Evolutionary conservation across 306 rosid species (phyloP).

Genomic region (Cucumis hystrix): DNA sequence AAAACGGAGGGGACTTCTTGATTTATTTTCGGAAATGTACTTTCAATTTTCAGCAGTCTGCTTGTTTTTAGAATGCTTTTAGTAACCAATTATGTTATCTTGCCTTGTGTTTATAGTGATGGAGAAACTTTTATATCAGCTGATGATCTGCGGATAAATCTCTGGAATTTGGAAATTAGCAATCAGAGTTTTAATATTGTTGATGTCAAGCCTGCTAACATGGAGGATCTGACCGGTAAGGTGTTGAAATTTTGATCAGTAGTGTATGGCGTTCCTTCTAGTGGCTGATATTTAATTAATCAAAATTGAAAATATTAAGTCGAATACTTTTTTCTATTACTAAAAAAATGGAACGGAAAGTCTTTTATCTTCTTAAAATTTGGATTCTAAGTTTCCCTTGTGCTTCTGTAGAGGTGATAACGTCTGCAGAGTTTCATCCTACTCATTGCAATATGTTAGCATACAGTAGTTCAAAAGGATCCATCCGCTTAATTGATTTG

Average conservation of each 20-base stretch:
- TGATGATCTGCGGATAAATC: constrained; percentile 95
- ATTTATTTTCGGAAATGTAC: neutral
- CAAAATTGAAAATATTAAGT: neutral
- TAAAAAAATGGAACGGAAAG: neutral
- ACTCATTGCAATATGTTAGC: constrained; percentile 85
- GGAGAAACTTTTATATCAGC: constrained; percentile 99
- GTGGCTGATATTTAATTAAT: neutral
- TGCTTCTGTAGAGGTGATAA: constrained; percentile 80
- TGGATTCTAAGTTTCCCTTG: constrained; percentile 1
- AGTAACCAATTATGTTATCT: neutral
- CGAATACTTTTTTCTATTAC: neutral
- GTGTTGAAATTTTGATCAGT: constrained; percentile 9
- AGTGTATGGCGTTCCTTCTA: neutral
- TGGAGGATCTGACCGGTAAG: constrained; percentile 98
- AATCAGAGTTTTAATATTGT: constrained; percentile 95
- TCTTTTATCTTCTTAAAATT: neutral
- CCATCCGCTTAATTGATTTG: constrained; percentile 87
- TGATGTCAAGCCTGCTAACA: constrained; percentile 96
- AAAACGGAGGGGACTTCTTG: neutral
- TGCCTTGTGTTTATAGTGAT: constrained; percentile 46
- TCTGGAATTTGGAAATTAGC: constrained; percentile 99
- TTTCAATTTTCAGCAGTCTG: neutral
- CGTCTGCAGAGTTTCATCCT: constrained; percentile 98
- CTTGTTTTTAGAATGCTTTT: constrained; percentile 7
- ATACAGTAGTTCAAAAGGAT: constrained; percentile 96